A percentile compares a stretch with the other conserved stretches of the same genome.
phyloP scores from a whole-genome alignment of 306 rosid genomes.

The Lathyrus aphaca region DNA sequence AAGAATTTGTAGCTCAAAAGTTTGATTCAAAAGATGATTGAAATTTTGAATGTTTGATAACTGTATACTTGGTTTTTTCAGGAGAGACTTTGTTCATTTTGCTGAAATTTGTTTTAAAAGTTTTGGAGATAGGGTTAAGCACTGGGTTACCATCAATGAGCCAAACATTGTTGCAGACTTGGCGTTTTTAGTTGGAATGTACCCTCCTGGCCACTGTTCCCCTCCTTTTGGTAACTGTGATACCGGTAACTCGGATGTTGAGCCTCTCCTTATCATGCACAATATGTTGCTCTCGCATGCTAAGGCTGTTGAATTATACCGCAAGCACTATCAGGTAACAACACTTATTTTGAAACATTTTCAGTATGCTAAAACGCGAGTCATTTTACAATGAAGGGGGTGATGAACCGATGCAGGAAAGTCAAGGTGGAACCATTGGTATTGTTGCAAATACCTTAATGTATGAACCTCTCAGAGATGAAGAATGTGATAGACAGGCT shows the following conservation, averaged over 20 bases:
- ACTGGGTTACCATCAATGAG: constrained; percentile 63
- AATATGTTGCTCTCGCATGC: constrained; percentile 70
- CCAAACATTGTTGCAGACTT: constrained; percentile 41
- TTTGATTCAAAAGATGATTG: neutral
- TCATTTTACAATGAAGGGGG: neutral
- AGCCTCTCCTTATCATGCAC: constrained; percentile 71
- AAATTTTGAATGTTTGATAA: constrained; percentile 4
- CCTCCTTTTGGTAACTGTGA: constrained; percentile 72
- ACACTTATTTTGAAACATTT: neutral
- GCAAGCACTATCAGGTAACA: constrained; percentile 57
- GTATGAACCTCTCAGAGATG: constrained; percentile 67
- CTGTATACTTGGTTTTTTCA: constrained; percentile 30
- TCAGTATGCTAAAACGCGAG: neutral
- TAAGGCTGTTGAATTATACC: constrained; percentile 58
- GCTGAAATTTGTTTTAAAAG: constrained; percentile 55
- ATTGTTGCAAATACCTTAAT: constrained; percentile 32
- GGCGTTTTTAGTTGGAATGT: constrained; percentile 44
- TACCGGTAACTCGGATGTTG: constrained; percentile 57
- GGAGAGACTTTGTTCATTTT: constrained; percentile 60
- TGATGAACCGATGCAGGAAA: constrained; percentile 42
- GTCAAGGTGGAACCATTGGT: constrained; percentile 63
- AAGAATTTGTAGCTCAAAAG: neutral
- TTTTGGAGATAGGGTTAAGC: constrained; percentile 59
- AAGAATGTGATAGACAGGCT: constrained; percentile 54
- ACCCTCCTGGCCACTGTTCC: constrained; percentile 62